phyloP scores from a whole-genome alignment of 805 yeast species.

The Cyberlindnera amylophila region DNA sequence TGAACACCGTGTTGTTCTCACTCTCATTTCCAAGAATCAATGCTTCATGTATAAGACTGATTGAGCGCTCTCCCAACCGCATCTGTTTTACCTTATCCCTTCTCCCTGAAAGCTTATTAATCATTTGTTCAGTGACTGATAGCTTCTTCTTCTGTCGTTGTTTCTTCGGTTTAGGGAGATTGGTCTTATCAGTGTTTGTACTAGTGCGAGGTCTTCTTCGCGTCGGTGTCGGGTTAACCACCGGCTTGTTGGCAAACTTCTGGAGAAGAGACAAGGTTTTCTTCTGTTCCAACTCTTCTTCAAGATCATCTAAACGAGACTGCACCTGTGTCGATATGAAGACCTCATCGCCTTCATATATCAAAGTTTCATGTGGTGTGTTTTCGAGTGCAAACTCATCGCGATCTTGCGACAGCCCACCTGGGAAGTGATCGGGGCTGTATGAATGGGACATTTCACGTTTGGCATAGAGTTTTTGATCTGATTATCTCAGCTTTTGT shows the following conservation, averaged over 20 bases:
- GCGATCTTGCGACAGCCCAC: neutral
- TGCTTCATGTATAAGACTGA: neutral
- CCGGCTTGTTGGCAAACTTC: no score
- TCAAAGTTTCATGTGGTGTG: neutral
- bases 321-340: slow-evolving; percentile 26
- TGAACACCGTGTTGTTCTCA: slow-evolving; percentile 4
- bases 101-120: slow-evolving; percentile 15
- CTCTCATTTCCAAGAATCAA: neutral
- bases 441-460: neutral
- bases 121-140: slow-evolving; percentile 13
- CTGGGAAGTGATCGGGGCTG: neutral
- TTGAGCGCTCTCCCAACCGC: neutral
- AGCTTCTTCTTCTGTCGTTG: neutral
- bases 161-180: no score
- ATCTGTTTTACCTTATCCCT: slow-evolving; percentile 10
- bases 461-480: neutral
- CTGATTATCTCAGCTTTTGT: no score
- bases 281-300: slow-evolving; percentile 11
- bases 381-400: neutral
- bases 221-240: no score
- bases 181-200: no score
- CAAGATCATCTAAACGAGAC: slow-evolving; percentile 20
- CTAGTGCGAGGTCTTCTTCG: no score
- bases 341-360: slow-evolving; percentile 2
- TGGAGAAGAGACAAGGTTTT: neutral